Conservation (phyloP, 169 alveolate genomes). For the Plasmodium ovale region DNA sequence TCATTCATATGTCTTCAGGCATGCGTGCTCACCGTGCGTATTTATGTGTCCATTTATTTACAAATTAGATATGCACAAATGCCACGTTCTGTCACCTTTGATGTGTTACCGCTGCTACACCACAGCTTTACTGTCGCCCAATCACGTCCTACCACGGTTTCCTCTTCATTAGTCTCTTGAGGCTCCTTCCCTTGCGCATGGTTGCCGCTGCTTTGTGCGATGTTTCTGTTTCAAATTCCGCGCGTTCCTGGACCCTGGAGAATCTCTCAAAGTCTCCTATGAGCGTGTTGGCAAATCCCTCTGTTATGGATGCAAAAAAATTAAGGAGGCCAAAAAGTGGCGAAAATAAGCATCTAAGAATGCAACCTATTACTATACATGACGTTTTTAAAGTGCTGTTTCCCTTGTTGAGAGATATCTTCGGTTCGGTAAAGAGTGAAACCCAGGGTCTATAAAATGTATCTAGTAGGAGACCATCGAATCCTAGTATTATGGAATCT, state of each 20-base stretch:
- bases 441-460: constrained; percentile 92
- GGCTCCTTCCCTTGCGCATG: constrained; percentile 19
- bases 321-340: constrained; percentile 91
- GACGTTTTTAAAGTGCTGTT: constrained; percentile 67
- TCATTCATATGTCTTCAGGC: too few species aligned
- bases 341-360: constrained; percentile 85
- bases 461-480: constrained; percentile 89
- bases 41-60: too few species aligned
- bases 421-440: constrained; percentile 83
- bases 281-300: constrained; percentile 91
- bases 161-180: too few species aligned
- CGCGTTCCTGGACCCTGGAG: constrained; percentile 86
- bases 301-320: constrained; percentile 89
- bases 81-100: too few species aligned
- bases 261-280: constrained; percentile 94
- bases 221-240: constrained; percentile 83
- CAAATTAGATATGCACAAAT: too few species aligned
- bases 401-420: constrained; percentile 80
- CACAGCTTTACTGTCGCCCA: too few species aligned
- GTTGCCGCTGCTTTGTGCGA: constrained; percentile 53
- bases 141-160: too few species aligned
- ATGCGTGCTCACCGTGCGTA: too few species aligned
- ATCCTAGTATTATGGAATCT: constrained; percentile 92
- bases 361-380: constrained; percentile 68
- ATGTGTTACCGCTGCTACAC: too few species aligned